These are phyloP conservation scores for Hyphodiscus hymeniophilus DNA, from an alignment of 495 filamentous ascomycete species.

Conservation along the genomic window DNA sequence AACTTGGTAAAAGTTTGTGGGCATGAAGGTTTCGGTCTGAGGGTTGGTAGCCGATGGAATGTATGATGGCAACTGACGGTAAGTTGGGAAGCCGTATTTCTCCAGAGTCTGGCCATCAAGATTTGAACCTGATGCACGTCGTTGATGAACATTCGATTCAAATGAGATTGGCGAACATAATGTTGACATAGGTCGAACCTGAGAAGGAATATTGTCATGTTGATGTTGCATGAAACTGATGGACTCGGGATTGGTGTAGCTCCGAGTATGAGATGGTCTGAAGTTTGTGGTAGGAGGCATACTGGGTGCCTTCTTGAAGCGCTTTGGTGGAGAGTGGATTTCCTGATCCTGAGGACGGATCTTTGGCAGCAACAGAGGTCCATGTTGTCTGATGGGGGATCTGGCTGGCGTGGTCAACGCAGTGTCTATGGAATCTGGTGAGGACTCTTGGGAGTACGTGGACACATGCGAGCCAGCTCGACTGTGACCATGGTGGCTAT, in stretches of 20 bases:
- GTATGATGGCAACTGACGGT: constrained; percentile 68
- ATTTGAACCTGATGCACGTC: constrained; percentile 60
- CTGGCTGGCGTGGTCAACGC: constrained; percentile 60
- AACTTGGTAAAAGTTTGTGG: constrained; percentile 32
- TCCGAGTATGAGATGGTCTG: constrained; percentile 49
- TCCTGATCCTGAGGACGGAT: constrained; percentile 80
- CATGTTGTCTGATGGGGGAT: constrained; percentile 71
- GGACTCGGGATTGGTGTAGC: constrained; percentile 57
- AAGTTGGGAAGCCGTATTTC: constrained; percentile 72
- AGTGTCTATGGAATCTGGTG: constrained; percentile 59
- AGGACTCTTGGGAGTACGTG: constrained; percentile 61
- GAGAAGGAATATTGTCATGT: constrained; percentile 23
- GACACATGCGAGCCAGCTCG: constrained; percentile 43
- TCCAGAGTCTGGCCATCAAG: constrained; percentile 58
- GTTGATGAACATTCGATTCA: constrained; percentile 40
- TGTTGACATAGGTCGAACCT: constrained; percentile 32
- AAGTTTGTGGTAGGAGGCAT: constrained; percentile 17
- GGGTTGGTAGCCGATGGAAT: constrained; percentile 39
- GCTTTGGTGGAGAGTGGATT: constrained; percentile 34
- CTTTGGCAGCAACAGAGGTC: constrained; percentile 76
- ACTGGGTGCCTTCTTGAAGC: constrained; percentile 11
- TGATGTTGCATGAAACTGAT: constrained; percentile 39
- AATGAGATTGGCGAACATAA: constrained; percentile 63
- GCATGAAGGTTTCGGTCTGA: constrained; percentile 39
- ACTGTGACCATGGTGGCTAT: constrained; percentile 16